These are phyloP conservation scores for Lachnellula willkommii DNA, from an alignment of 2,329 filamentous ascomycete genomes.

Conservation along the genomic window DNA sequence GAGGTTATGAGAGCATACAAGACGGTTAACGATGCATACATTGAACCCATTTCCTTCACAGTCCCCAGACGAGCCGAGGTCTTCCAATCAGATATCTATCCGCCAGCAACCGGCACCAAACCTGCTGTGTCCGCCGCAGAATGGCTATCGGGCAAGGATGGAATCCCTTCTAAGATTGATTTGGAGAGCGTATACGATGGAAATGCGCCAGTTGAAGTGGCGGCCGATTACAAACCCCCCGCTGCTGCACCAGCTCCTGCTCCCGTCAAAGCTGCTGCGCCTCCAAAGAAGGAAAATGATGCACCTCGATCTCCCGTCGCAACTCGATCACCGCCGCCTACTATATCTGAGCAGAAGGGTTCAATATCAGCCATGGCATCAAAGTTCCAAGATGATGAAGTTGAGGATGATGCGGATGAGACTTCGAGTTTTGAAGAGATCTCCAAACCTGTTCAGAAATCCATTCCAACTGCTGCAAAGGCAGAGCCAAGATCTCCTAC, in stretches of 20 bases:
- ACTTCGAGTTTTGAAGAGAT: slow-evolving; percentile 84
- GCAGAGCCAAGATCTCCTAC: slow-evolving; percentile 35
- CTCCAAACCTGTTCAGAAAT: slow-evolving; percentile 64
- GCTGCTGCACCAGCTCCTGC: slow-evolving; percentile 40
- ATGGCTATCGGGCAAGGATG: slow-evolving; percentile 83
- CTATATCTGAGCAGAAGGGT: slow-evolving; percentile 76
- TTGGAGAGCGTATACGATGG: slow-evolving; percentile 90
- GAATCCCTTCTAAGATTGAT: slow-evolving; percentile 83
- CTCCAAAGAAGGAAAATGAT: slow-evolving; percentile 48
- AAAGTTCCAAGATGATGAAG: slow-evolving; percentile 73
- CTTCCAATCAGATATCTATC: slow-evolving; percentile 96
- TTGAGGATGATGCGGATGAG: slow-evolving; percentile 50
- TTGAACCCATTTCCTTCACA: slow-evolving; percentile 96
- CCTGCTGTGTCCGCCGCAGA: slow-evolving; percentile 74
- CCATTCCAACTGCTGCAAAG: slow-evolving; percentile 35
- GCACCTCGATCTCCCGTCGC: slow-evolving; percentile 38
- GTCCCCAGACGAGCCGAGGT: slow-evolving; percentile 88
- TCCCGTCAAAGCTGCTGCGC: slow-evolving; percentile 37
- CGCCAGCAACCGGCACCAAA: slow-evolving; percentile 74
- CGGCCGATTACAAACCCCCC: slow-evolving; percentile 61
- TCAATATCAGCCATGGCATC: slow-evolving; percentile 81
- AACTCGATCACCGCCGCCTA: slow-evolving; percentile 52
- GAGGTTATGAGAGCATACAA: slow-evolving; percentile 95
- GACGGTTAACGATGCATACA: slow-evolving; percentile 89
- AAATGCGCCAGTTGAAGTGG: slow-evolving; percentile 69